Conservation (phyloP, 352 stramenopile species). For the Globisporangium iwayamae region DNA sequence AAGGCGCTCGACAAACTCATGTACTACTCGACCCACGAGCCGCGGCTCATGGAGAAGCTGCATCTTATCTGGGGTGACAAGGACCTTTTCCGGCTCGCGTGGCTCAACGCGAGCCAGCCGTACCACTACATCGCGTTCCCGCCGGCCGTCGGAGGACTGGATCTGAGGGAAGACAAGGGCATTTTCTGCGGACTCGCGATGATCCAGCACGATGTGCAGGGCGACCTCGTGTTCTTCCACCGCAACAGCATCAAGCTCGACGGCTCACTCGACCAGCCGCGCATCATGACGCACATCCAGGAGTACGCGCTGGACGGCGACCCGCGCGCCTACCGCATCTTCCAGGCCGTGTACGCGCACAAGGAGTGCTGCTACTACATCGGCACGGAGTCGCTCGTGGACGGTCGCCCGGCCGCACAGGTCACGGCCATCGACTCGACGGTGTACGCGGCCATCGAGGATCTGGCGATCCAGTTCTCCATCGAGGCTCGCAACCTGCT, state of each 20-base stretch:
- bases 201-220: slow-evolving; percentile 84
- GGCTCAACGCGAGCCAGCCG: slow-evolving; percentile 69
- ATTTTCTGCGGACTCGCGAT: slow-evolving; percentile 84
- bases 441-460: slow-evolving; percentile 71
- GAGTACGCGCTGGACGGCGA: slow-evolving; percentile 71
- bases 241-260: slow-evolving; percentile 85
- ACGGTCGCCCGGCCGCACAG: slow-evolving; percentile 66
- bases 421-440: slow-evolving; percentile 68
- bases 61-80: slow-evolving; percentile 87
- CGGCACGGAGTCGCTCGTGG: slow-evolving; percentile 52
- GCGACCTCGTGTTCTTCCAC: slow-evolving; percentile 84
- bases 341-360: slow-evolving; percentile 74
- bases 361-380: slow-evolving; percentile 89
- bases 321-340: slow-evolving; percentile 75
- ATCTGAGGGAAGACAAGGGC: slow-evolving; percentile 58
- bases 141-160: slow-evolving; percentile 66
- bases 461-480: slow-evolving; percentile 78
- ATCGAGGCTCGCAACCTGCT: slow-evolving; percentile 62
- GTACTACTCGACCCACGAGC: slow-evolving; percentile 79
- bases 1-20: slow-evolving; percentile 81
- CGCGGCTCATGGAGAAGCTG: slow-evolving; percentile 63
- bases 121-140: slow-evolving; percentile 79
- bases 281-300: slow-evolving; percentile 81
- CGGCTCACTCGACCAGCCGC: slow-evolving; percentile 57
- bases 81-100: slow-evolving; percentile 80